These are phyloP conservation scores for Epichloe bromicola DNA, from an alignment of 2,329 filamentous ascomycete species.

Conservation along the genomic window DNA sequence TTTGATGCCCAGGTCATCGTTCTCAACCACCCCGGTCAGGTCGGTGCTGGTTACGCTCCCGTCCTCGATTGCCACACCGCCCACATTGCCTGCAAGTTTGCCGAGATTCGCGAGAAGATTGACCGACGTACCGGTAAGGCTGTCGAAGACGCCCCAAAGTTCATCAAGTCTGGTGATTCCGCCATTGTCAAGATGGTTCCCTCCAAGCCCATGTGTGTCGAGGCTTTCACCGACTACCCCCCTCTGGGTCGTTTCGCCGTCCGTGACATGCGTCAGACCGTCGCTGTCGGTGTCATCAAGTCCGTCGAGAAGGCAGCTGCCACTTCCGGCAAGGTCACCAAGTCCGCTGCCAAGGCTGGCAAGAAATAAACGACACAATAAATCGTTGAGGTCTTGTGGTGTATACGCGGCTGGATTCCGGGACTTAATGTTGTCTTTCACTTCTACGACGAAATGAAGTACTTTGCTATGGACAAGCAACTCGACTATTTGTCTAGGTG, in stretches of 20 bases:
- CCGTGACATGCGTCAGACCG: slow-evolving; percentile 92
- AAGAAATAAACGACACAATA: slow-evolving; percentile 50
- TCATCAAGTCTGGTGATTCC: slow-evolving; percentile 99
- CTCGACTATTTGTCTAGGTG: slow-evolving; percentile 25
- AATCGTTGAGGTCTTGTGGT: slow-evolving; percentile 13
- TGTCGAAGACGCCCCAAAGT: slow-evolving; percentile 84
- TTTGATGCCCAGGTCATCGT: slow-evolving; percentile 99
- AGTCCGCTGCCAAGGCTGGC: slow-evolving; percentile 58
- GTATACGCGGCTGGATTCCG: slow-evolving; percentile 13
- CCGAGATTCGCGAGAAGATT: slow-evolving; percentile 99
- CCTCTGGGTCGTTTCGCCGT: slow-evolving; percentile 99
- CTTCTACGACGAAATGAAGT: slow-evolving; percentile 34
- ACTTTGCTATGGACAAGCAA: slow-evolving; percentile 31
- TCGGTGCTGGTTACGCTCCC: slow-evolving; percentile 97
- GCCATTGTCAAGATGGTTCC: slow-evolving; percentile 99
- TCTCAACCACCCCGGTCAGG: slow-evolving; percentile 99
- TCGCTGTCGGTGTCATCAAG: slow-evolving; percentile 94
- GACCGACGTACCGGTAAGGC: slow-evolving; percentile 99
- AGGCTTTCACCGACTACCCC: slow-evolving; percentile 99
- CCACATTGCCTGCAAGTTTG: slow-evolving; percentile 99
- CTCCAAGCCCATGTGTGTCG: slow-evolving; percentile 99
- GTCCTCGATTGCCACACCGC: slow-evolving; percentile 99
- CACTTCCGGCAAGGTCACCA: slow-evolving; percentile 53
- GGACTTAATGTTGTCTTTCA: slow-evolving; percentile 21
- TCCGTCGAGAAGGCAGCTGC: slow-evolving; percentile 53